These are phyloP conservation scores for Alternaria solani DNA, from an alignment of 2,329 filamentous ascomycete genomes.

Conservation along the genomic window DNA sequence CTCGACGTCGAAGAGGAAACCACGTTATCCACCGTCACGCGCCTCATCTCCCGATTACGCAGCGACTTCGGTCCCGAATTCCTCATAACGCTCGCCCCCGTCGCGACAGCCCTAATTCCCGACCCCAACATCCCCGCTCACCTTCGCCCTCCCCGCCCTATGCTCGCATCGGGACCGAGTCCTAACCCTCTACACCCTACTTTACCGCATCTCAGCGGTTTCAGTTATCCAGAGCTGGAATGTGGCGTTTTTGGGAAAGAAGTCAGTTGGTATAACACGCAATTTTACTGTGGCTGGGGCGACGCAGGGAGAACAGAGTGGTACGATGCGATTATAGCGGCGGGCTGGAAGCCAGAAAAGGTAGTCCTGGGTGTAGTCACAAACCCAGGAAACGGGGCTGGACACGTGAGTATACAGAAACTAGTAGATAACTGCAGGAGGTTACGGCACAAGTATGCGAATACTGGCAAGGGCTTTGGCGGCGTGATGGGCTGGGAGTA, in stretches of 20 bases:
- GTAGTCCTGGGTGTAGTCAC: slow-evolving; percentile 85
- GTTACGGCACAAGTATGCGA: slow-evolving; percentile 65
- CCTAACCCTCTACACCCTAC: slow-evolving; percentile 47
- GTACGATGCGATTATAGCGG: slow-evolving; percentile 63
- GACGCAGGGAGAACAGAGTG: slow-evolving; percentile 62
- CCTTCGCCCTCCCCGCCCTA: slow-evolving; percentile 39
- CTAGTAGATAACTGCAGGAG: slow-evolving; percentile 65
- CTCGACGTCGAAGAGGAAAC: slow-evolving; percentile 72
- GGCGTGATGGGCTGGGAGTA: slow-evolving; percentile 97
- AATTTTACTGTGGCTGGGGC: slow-evolving; percentile 94
- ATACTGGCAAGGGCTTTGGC: slow-evolving; percentile 66
- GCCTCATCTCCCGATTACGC: slow-evolving; percentile 58
- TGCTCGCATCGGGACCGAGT: slow-evolving; percentile 37
- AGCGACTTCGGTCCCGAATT: slow-evolving; percentile 74
- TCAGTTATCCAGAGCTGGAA: slow-evolving; percentile 80
- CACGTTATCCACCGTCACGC: slow-evolving; percentile 68
- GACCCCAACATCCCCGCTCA: slow-evolving; percentile 46
- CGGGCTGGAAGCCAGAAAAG: slow-evolving; percentile 76
- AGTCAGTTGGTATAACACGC: slow-evolving; percentile 87
- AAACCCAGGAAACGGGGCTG: slow-evolving; percentile 74
- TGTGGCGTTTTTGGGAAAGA: slow-evolving; percentile 49
- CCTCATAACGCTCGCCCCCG: slow-evolving; percentile 82
- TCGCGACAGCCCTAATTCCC: slow-evolving; percentile 75
- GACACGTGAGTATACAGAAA: slow-evolving; percentile 66
- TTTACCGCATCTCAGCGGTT: slow-evolving; percentile 75